Evolutionary conservation across 768 basidiomycete species (phyloP), one percentile per base, ranked within the genome.

Genomic region (Omphalotus guepiniiformis): DNA sequence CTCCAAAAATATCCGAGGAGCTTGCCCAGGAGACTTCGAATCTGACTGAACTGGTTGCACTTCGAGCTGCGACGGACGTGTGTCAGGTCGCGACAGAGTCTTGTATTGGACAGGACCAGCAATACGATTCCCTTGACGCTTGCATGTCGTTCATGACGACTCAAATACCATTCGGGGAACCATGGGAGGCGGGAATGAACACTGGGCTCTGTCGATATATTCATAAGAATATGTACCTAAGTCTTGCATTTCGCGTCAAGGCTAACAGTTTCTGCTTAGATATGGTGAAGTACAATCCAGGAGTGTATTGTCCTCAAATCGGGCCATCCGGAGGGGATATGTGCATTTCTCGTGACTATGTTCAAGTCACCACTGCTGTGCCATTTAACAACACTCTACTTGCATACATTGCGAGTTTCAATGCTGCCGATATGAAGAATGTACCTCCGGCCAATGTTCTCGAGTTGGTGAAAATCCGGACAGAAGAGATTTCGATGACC

Each of bases 221-320:
- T 35, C 36, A 30, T 21, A 30, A 37, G 28, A 39, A n/a, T 30
- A 15, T 15, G 7, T 39, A 19, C 6, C n/a, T 6, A 13, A 4
- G 18, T n/a, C 28, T 22, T 9, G 4, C 9, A 9, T 21, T 25
- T 18, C 8, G 5, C 26, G 22, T 9, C 13, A n/a, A 18, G 28
- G 15, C n/a, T 19, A 8, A 29, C 23, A n/a, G 12, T 25, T 19
- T 38, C 15, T 12, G 26, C 16, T 28, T 29, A 45, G 42, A 51
- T 21, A 51, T 51, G 45, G 45, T 51, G 8, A 40, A 47, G 22
- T 39, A 37, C 15, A 28, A 45, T 4, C 50, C 50, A 4, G 50
- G 47, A 22, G 45, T 51, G 13, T 45, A 51, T 34, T 51, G 50
- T 18, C 37, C 50, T 29, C 50, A 51, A 19, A 47, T 51, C 40